phyloP scores from a whole-genome alignment of 805 yeast species.

The Ogataea henricii region DNA sequence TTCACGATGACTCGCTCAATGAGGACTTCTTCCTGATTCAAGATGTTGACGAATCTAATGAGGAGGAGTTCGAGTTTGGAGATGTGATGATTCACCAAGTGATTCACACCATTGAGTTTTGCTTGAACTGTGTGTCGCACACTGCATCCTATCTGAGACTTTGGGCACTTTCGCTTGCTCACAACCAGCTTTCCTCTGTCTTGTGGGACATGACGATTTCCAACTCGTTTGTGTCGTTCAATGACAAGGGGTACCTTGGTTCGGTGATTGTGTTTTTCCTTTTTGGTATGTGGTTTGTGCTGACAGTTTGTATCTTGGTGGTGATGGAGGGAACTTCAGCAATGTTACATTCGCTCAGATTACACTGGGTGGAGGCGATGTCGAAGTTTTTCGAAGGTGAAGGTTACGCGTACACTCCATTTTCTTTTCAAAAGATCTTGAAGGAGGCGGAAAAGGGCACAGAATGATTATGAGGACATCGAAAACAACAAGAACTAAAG shows the following conservation, averaged over 20 bases:
- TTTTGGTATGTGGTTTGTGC: conserved; percentile 74
- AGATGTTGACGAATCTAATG: conserved; percentile 37
- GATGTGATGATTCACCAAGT: conserved; percentile 79
- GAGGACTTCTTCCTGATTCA: conserved; percentile 30
- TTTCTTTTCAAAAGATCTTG: conserved; percentile 44
- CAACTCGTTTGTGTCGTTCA: conserved; percentile 51
- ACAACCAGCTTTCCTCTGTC: conserved; percentile 74
- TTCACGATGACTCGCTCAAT: conserved; percentile 28
- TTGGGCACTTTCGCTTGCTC: conserved; percentile 81
- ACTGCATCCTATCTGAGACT: conserved; percentile 77
- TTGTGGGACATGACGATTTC: conserved; percentile 76
- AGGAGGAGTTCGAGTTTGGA: conserved; percentile 52
- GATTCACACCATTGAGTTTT: conserved; percentile 78
- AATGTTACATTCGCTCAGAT: conserved; percentile 73
- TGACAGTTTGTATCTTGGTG: conserved; percentile 69
- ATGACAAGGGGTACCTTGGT: conserved; percentile 54
- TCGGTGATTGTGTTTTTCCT: conserved; percentile 58
- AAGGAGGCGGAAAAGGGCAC: conserved; percentile 8
- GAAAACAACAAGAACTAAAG: neutral
- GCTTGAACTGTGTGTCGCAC: conserved; percentile 77
- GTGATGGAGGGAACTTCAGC: conserved; percentile 87
- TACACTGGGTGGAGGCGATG: conserved; percentile 86
- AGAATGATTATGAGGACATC: neutral
- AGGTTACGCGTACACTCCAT: conserved; percentile 69
- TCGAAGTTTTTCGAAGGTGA: conserved; percentile 79